Evolutionary conservation across 1,139 yeast genomes (phyloP).

Genomic region (Zygosaccharomyces pseudobailii): DNA sequence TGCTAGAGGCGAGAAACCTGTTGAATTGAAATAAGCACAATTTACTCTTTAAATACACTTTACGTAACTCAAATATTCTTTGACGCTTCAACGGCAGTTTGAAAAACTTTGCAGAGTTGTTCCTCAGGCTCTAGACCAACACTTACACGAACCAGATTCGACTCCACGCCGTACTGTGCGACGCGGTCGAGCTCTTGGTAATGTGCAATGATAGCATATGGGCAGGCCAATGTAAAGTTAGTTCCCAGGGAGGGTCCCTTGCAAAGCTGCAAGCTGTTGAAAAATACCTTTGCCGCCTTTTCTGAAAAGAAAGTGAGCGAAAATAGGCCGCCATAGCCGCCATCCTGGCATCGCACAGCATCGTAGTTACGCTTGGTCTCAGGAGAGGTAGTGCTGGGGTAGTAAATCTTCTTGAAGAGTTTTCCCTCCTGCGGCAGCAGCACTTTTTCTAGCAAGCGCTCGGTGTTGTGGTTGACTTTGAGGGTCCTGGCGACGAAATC

Average conservation of each 20-base stretch:
- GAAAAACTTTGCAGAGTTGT: slow-evolving; percentile 45
- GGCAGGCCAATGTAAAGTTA: slow-evolving; percentile 86
- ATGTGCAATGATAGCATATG: slow-evolving; percentile 87
- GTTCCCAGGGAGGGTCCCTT: slow-evolving; percentile 96
- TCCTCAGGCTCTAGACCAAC: slow-evolving; percentile 70
- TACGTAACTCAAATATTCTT: slow-evolving; percentile 4
- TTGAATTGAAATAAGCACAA: slow-evolving; percentile 29
- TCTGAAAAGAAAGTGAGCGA: slow-evolving; percentile 70
- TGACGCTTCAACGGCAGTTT: slow-evolving; percentile 41
- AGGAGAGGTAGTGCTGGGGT: slow-evolving; percentile 53
- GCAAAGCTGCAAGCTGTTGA: slow-evolving; percentile 67
- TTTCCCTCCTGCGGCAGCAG: slow-evolving; percentile 41
- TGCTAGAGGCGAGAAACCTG: slow-evolving; percentile 48
- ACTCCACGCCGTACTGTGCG: slow-evolving; percentile 79
- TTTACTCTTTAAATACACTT: not conserved
- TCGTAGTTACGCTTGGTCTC: slow-evolving; percentile 65
- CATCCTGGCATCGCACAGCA: slow-evolving; percentile 54
- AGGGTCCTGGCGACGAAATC: slow-evolving; percentile 71
- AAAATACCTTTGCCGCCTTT: slow-evolving; percentile 64
- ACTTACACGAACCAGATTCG: slow-evolving; percentile 74
- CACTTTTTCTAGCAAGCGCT: slow-evolving; percentile 44
- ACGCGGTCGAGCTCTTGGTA: slow-evolving; percentile 79
- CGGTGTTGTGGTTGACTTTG: slow-evolving; percentile 65
- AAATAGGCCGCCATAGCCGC: slow-evolving; percentile 92
- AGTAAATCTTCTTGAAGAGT: slow-evolving; percentile 57